Evolutionary conservation across 306 rosid species (phyloP).

Genomic region (Quercus berberidifolia): DNA sequence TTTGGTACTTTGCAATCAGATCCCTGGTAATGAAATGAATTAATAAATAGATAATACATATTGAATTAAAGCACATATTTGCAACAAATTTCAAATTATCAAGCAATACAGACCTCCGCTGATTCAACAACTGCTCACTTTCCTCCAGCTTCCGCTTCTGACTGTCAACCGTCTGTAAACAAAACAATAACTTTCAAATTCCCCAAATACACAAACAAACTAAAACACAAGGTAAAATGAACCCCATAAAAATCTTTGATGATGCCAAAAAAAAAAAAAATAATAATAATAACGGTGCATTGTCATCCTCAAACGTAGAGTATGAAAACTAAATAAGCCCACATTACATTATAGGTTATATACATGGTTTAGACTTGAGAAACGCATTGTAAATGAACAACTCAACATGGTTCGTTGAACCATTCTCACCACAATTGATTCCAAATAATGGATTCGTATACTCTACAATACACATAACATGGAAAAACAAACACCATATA

Average conservation of each 20-base stretch:
- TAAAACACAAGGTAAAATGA: conserved; percentile 2
- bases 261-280: too few species aligned
- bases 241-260: neutral
- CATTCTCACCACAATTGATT: too few species aligned
- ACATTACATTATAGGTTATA: too few species aligned
- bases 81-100: neutral
- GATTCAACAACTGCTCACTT: conserved; percentile 71
- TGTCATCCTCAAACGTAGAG: too few species aligned
- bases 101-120: conserved; percentile 53
- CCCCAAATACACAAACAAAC: conserved; percentile 1
- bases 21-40: conserved; percentile 44
- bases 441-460: too few species aligned
- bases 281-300: too few species aligned
- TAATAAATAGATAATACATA: neutral
- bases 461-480: too few species aligned
- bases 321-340: too few species aligned
- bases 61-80: conserved; percentile 11
- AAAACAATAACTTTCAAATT: conserved; percentile 21
- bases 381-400: too few species aligned
- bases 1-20: conserved; percentile 58
- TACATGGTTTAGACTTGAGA: too few species aligned
- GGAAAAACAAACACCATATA: too few species aligned
- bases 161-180: conserved; percentile 81
- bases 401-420: too few species aligned
- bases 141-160: conserved; percentile 77